These are phyloP conservation scores for Neurospora pannonica DNA, from an alignment of 495 filamentous ascomycete genomes.

Conservation along the genomic window DNA sequence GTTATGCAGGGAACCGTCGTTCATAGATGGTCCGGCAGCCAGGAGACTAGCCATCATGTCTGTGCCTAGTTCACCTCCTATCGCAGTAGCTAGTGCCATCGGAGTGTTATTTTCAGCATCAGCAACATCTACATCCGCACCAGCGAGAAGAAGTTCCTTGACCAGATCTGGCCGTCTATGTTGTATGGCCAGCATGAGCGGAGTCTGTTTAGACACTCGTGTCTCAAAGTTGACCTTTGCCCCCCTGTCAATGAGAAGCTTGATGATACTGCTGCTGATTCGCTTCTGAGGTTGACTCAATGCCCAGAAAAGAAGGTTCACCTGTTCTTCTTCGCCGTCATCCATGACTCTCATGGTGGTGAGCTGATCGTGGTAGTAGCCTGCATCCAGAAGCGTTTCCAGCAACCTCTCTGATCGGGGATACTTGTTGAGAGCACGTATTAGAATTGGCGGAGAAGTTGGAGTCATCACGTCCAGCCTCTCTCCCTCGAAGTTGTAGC, in stretches of 20 bases:
- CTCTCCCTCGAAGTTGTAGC: conserved; percentile 30
- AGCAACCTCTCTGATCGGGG: conserved; percentile 35
- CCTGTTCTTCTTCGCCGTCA: conserved; percentile 32
- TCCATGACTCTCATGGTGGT: conserved; percentile 23
- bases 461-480: conserved; percentile 31
- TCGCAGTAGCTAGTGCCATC: conserved; percentile 36
- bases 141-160: conserved; percentile 31
- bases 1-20: conserved; percentile 43
- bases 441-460: conserved; percentile 26
- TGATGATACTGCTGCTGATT: conserved; percentile 34
- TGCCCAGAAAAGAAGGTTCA: conserved; percentile 37
- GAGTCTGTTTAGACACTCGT: conserved; percentile 31
- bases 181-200: conserved; percentile 39
- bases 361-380: conserved; percentile 38
- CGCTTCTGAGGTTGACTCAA: conserved; percentile 40
- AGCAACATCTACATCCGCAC: conserved; percentile 34
- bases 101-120: conserved; percentile 37
- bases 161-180: conserved; percentile 33
- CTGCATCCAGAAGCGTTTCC: conserved; percentile 32
- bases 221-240: conserved; percentile 41
- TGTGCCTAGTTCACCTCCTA: conserved; percentile 37
- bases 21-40: conserved; percentile 33
- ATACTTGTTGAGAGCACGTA: conserved; percentile 33
- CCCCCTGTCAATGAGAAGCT: conserved; percentile 30
- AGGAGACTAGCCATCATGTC: conserved; percentile 37